phyloP scores from a whole-genome alignment of 2,329 filamentous ascomycete genomes.

The Paecilomyces sp. region DNA sequence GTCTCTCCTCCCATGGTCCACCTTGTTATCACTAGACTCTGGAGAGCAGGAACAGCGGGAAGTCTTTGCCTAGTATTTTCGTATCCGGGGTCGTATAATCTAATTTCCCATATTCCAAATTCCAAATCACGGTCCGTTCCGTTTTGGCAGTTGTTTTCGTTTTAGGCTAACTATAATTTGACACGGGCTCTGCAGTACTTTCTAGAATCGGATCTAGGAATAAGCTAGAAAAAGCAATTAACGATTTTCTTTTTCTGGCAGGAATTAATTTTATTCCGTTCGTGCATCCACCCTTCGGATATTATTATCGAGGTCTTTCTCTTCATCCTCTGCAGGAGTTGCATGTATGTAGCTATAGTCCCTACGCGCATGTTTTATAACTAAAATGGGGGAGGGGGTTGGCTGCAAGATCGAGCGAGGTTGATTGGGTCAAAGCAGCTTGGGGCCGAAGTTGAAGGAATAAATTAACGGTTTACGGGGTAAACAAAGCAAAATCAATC shows the following conservation, averaged over 20 bases:
- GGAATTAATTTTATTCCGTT: too few relatives aligned
- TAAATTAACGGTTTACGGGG: background rate
- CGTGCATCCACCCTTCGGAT: too few relatives aligned
- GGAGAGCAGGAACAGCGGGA: background rate
- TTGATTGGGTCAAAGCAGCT: background rate
- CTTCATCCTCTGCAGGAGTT: too few relatives aligned
- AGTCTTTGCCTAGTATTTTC: background rate
- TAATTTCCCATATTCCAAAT: background rate
- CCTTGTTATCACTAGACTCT: background rate
- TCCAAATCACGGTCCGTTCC: background rate
- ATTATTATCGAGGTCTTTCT: too few relatives aligned
- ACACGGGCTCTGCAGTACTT: too few relatives aligned
- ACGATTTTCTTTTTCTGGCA: too few relatives aligned
- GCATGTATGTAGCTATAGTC: too few relatives aligned
- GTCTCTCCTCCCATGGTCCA: background rate
- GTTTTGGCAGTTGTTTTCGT: background rate
- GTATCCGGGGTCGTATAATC: background rate
- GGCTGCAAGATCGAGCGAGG: background rate
- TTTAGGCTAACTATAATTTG: too few relatives aligned
- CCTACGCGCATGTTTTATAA: too few relatives aligned
- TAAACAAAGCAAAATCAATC: background rate
- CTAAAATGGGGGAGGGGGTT: too few relatives aligned
- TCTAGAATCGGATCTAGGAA: too few relatives aligned
- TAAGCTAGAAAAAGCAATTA: too few relatives aligned
- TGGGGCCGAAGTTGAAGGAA: background rate